phyloP scores from a whole-genome alignment of 257 asterid species.

The Solanum ossicruentum region DNA sequence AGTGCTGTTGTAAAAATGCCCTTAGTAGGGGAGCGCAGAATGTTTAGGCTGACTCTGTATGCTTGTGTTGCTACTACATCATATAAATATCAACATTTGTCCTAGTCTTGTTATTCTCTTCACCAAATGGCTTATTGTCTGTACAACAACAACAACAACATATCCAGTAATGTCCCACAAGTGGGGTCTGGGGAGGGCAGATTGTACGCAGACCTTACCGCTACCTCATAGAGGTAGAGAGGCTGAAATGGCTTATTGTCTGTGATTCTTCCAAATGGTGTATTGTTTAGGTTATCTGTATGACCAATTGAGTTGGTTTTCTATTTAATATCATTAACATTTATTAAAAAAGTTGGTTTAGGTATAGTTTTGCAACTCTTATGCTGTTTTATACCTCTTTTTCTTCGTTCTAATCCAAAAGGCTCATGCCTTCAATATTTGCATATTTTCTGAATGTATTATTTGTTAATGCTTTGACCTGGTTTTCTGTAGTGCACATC shows the following conservation, averaged over 20 bases:
- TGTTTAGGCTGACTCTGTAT: neutral
- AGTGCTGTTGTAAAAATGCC: neutral
- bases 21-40: neutral
- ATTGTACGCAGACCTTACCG: no score
- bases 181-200: no score
- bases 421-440: neutral
- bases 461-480: neutral
- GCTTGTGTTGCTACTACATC: neutral
- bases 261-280: neutral
- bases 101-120: neutral
- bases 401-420: neutral
- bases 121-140: neutral
- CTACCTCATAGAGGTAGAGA: no score
- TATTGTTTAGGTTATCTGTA: neutral
- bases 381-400: neutral
- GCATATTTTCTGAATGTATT: neutral
- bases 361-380: neutral
- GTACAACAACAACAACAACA: no score
- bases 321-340: neutral
- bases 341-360: neutral
- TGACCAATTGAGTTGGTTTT: neutral
- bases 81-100: neutral
- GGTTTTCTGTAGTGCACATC: constrained; percentile 41
- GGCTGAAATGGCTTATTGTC: neutral
- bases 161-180: no score